These are phyloP conservation scores for Teratosphaeria epicoccoides DNA, from an alignment of 2,329 filamentous ascomycete species.

Conservation along the genomic window DNA sequence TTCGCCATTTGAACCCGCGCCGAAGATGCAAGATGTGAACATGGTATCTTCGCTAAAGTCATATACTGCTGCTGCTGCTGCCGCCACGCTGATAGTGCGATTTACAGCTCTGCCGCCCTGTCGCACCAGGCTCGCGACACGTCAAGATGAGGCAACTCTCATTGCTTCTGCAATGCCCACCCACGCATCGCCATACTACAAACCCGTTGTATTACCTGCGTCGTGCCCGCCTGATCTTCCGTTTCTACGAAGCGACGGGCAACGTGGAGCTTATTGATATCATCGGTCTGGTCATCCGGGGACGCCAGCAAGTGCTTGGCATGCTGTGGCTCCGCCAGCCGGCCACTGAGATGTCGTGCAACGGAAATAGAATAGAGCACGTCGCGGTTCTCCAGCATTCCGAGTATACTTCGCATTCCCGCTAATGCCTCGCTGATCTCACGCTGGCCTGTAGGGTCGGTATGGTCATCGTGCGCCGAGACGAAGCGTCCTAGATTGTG, in stretches of 20 bases:
- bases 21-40: not conserved
- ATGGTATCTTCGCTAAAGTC: not conserved
- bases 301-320: slow-evolving; percentile 16
- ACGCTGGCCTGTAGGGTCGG: slow-evolving; percentile 33
- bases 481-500: slow-evolving; percentile 63
- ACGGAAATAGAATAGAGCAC: slow-evolving; percentile 83
- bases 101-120: not conserved
- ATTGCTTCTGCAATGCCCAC: slow-evolving; percentile 28
- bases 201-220: slow-evolving; percentile 38
- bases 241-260: slow-evolving; percentile 39
- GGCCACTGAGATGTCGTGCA: slow-evolving; percentile 61
- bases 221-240: slow-evolving; percentile 35
- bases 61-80: not conserved
- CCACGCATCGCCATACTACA: slow-evolving; percentile 40
- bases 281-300: slow-evolving; percentile 27
- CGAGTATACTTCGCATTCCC: slow-evolving; percentile 59
- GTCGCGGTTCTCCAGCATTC: slow-evolving; percentile 76
- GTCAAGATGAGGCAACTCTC: not conserved
- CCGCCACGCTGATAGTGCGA: not conserved
- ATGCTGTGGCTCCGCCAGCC: slow-evolving; percentile 34
- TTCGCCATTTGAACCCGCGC: not conserved
- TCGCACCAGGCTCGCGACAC: not conserved
- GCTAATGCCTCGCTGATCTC: slow-evolving; percentile 56
- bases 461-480: slow-evolving; percentile 52
- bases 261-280: slow-evolving; percentile 36